These are phyloP conservation scores for Dioscorea alata DNA, from an alignment of 106 monocot genomes.

Conservation along the genomic window DNA sequence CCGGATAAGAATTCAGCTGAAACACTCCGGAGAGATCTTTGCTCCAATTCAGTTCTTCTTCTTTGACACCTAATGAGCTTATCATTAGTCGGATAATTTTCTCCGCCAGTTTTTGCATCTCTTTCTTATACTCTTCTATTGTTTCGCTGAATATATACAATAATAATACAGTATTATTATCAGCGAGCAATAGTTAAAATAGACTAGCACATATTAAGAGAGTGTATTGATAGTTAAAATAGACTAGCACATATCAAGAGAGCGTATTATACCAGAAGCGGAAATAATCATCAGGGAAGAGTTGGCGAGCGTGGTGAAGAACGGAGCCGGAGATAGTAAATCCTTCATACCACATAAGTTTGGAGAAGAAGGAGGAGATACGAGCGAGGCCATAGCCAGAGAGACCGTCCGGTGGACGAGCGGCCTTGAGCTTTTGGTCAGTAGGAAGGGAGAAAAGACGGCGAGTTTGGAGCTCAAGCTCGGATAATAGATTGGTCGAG, in stretches of 20 bases:
- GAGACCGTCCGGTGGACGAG: slow-evolving; percentile 27
- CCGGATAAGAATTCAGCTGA: slow-evolving; percentile 71
- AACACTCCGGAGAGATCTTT: slow-evolving; percentile 7
- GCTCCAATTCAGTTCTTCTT: slow-evolving; percentile 11
- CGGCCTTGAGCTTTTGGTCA: slow-evolving; percentile 56
- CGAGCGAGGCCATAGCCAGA: slow-evolving; percentile 73
- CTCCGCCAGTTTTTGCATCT: slow-evolving; percentile 32
- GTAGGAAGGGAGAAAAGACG: slow-evolving; percentile 73
- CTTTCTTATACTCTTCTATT: slow-evolving; percentile 42
- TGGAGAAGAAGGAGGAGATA: slow-evolving; percentile 83
- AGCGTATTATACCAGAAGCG: slow-evolving; percentile 55
- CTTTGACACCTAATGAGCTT: slow-evolving; percentile 25
- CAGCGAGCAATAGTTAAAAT: too few relatives aligned
- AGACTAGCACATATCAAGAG: too few relatives aligned
- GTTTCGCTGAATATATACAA: slow-evolving; percentile 34
- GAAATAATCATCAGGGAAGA: slow-evolving; percentile 54
- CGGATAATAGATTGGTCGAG: slow-evolving; percentile 21
- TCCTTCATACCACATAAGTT: slow-evolving; percentile 94
- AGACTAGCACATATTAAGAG: too few relatives aligned
- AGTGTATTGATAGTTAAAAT: too few relatives aligned
- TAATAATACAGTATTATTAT: too few relatives aligned
- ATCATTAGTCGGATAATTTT: slow-evolving; percentile 37
- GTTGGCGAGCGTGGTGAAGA: slow-evolving; percentile 35
- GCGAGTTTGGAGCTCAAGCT: slow-evolving; percentile 36
- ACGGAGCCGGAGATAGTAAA: slow-evolving; percentile 75